phyloP scores from a whole-genome alignment of 306 rosid species.

The Castanea mollissima region DNA sequence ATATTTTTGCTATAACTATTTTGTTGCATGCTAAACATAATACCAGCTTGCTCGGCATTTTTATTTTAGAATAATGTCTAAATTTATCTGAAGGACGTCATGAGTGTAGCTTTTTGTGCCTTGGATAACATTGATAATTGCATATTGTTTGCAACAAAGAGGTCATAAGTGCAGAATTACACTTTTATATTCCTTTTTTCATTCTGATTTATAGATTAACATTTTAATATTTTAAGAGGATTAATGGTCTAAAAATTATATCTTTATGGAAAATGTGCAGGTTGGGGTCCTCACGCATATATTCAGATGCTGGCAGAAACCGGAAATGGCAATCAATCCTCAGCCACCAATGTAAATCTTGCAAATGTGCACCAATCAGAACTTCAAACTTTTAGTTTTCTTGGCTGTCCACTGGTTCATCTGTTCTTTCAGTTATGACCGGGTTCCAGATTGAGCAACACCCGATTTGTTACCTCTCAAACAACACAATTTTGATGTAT shows the following conservation, averaged over 20 bases:
- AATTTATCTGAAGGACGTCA: not conserved
- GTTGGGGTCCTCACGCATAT: constrained; percentile 92
- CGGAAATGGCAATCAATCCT: constrained; percentile 29
- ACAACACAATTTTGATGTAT: not conserved
- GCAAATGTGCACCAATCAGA: constrained; percentile 37
- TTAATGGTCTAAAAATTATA: not conserved
- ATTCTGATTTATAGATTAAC: not conserved
- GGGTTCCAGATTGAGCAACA: not conserved
- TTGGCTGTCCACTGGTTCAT: not conserved
- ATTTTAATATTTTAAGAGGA: not conserved
- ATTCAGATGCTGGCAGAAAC: constrained; percentile 71
- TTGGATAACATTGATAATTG: not conserved
- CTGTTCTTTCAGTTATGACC: not conserved
- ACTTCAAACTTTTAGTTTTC: constrained; percentile 21
- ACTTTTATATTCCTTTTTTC: too few relatives aligned
- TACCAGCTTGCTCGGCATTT: not conserved
- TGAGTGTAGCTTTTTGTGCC: not conserved
- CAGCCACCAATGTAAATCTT: constrained; percentile 21
- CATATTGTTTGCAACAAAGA: not conserved
- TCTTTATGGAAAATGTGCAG: constrained; percentile 27
- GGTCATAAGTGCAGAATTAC: not conserved
- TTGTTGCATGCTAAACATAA: not conserved
- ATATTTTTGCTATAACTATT: not conserved
- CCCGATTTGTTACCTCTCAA: not conserved
- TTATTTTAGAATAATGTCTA: not conserved